Base-by-base conservation (phyloP, 192 early-diverging fungal species). In the Gryganskiella cystojenkinii region DNA sequence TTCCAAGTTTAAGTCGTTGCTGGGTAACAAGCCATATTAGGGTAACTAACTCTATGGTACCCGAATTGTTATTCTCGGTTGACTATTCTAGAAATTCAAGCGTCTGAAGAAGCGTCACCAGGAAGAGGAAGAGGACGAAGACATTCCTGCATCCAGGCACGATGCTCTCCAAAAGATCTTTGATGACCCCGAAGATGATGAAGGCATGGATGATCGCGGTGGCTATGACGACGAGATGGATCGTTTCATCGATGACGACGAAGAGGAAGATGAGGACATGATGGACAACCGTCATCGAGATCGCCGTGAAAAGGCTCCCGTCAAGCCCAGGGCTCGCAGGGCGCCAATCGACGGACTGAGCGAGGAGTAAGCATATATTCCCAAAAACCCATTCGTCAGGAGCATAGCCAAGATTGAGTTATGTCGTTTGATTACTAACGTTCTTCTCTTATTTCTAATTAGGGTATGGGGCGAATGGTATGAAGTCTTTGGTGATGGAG, bases 401-500 rank as follows among this genome's bases (percentile, higher is more conserved):
- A n/a, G n/a, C n/a, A n/a, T n/a, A n/a, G n/a, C n/a, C n/a, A n/a
- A n/a, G 53, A 35, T 25, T 17, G 45, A 67, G 15, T 40, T 63
- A 3, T 10, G 15, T 20, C 56, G 37, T 31, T 60, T 17, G 24
- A 43, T 11, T 44, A 62, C 28, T 61, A 25, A 40, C 44, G 6
- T 30, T 44, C 14, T 53, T 75, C 20, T 10, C 28, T 37, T 2
- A 59, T 7, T 27, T 52, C 5, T 33, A 11, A 34, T 54, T 76
- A 89, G 87, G 34, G 85, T 88, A 31, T 90, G 91, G 88, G 80
- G 85, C 46, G 93, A 96, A 65, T 88, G 93, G 71, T 88, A 92
- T 50, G 92, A 95, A 59, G 90, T 97, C n/a, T 97, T 99, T 84
- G 97, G 95, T 30, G 92, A 92, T 61, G 95, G 94, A 68, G 88